A percentile compares a stretch with the other conserved stretches of the same genome.
Evolutionary conservation across 2,329 filamentous ascomycete species (phyloP).

Genomic region (Truncatella angustata): DNA sequence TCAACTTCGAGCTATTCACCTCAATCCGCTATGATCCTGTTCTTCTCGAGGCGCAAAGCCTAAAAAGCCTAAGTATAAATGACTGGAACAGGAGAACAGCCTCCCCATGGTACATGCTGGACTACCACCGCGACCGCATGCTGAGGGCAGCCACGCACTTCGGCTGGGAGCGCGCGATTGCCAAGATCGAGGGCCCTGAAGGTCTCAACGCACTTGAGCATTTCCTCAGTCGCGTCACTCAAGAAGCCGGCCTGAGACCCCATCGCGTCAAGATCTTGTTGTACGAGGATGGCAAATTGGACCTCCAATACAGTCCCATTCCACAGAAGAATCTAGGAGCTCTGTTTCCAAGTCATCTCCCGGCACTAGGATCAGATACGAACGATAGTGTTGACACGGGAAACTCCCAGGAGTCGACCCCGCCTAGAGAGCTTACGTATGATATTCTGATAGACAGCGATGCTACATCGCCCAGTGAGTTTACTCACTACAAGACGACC

Average conservation of each 20-base stretch:
- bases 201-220: constrained; percentile 44
- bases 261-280: constrained; percentile 57
- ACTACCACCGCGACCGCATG: constrained; percentile 76
- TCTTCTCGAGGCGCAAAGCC: constrained; percentile 42
- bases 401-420: constrained; percentile 23
- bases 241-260: constrained; percentile 28
- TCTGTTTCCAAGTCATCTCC: constrained; percentile 57
- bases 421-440: no score
- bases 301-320: constrained; percentile 34
- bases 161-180: constrained; percentile 48
- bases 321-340: constrained; percentile 29
- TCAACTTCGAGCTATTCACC: constrained; percentile 62
- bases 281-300: constrained; percentile 44
- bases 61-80: constrained; percentile 34
- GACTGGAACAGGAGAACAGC: constrained; percentile 52
- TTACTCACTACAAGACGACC: constrained; percentile 86
- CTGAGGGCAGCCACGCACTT: constrained; percentile 60
- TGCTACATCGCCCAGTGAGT: constrained; percentile 51
- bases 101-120: constrained; percentile 75
- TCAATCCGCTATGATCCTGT: constrained; percentile 69
- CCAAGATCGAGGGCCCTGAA: constrained; percentile 40
- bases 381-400: background rate
- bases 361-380: constrained; percentile 34
- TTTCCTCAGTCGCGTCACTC: constrained; percentile 31
- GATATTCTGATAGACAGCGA: constrained; percentile 43